Base-by-base conservation (phyloP, 1,139 yeast species). In the Lizanozyma gosingica region DNA sequence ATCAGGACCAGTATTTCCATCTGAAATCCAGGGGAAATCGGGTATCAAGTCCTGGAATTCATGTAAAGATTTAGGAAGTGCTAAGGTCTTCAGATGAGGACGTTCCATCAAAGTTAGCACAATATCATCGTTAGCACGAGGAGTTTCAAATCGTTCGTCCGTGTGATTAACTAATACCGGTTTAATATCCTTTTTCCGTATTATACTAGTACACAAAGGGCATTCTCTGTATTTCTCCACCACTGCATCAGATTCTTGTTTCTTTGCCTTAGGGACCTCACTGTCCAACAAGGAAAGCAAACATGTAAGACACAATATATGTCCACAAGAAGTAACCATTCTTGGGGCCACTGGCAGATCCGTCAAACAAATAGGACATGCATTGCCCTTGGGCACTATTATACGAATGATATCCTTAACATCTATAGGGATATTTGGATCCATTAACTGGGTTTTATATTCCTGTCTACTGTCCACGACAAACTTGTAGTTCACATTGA, bases 261-360 rank as follows among this genome's bases (percentile, higher is more conserved):
- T 68, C 48, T 63, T 64, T 35, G 60, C 60, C 16, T 51, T 51
- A 1, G 75, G 70, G 2, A 72, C 62, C 39, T 77, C 78, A 16
- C 83, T 76, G 35, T 78, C 85, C 41, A 87, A 63, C 52, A 85
- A 76, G 34, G 90, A 75, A 40, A 87, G 59, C 34, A 90, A 61
- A 56, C 99, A 94, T 22, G 88, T 79, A 42, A 79, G 71, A 56
- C 99, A 94, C 53, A 92, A 75, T 14, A 88, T 73, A 56, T 94
- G 99, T 3, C 99, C 98, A 63, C 99, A 94, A 15, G 80, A 74
- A 9, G 71, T 65, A 29, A 88, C 78, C 97, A 94, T 94, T 42
- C 97, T 67, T 1, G 98, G 97, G 0, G 97, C 97, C 34, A 84
- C 74, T 8, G 92, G 84, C 16, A 80, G 82, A 41, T 85, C 94